Base-by-base conservation (phyloP, 257 asterid species). In the Datura wrightii region DNA sequence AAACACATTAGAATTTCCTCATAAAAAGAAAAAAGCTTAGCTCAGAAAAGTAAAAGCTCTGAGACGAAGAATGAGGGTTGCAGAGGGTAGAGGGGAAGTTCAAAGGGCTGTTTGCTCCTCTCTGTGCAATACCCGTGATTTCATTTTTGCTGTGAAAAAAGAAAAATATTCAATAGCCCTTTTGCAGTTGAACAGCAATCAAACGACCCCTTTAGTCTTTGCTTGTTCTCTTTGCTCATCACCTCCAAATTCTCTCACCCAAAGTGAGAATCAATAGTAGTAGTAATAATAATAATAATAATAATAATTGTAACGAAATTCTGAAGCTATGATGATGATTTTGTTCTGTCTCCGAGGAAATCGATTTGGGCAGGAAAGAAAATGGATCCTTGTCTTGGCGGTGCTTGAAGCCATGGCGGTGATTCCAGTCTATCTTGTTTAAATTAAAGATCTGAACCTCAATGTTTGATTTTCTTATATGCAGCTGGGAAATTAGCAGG, bases 391-490 rank as follows among this genome's bases (percentile, higher is more conserved):
- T 55, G 34, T 55, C 36, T 79, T 79, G 83, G 69, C 7, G 53
- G 50, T 55, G 66, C 60, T 79, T 79, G 69, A 18, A 55, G 69
- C 83, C 83, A 58, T 34, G 83, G 83, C 31, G 53, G 83, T 55
- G 83, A 7, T 36, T 34, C 19, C 0, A 48, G 16, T 79, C 66
- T 79, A 50, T 67, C 65, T 54, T 79, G 52, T n/a, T n/a, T n/a
- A n/a, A n/a, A 67, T 37, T 3, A 7, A 24, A 79, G 7, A 79
- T 37, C 83, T 79, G 50, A 56, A 41, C 83, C 71, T 79, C 54
- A 56, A 5, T 79, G 53, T 16, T 39, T 39, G 15, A 69, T 31
- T 62, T 31, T 18, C 37, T 37, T 67, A 16, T 37, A n/a, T 69
- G 55, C 24, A 71, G 54, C 34, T 65, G 74, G 44, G 46, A 39